phyloP scores from a whole-genome alignment of 306 rosid species.

The Citrullus amarus region DNA sequence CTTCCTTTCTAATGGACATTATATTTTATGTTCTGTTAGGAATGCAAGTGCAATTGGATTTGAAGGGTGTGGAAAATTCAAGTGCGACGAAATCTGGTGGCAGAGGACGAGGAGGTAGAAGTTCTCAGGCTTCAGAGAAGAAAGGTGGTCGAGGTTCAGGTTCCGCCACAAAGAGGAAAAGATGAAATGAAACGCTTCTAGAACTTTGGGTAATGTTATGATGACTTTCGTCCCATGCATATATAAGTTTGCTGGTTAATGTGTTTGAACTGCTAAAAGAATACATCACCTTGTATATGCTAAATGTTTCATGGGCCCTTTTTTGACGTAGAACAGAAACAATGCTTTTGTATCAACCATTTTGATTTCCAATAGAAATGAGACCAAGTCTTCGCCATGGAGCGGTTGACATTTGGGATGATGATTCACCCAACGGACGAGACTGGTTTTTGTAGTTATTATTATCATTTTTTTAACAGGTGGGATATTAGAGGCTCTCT shows the following conservation, averaged over 20 bases:
- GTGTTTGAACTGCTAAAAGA: not conserved
- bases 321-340: not conserved
- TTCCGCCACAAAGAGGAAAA: slow-evolving; percentile 62
- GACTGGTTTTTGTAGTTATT: not conserved
- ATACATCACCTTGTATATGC: not conserved
- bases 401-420: not conserved
- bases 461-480: not conserved
- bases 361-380: not conserved
- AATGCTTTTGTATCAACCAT: not conserved
- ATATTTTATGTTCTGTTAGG: slow-evolving; percentile 23
- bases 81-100: slow-evolving; percentile 55
- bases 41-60: slow-evolving; percentile 58
- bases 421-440: not conserved
- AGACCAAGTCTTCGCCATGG: not conserved
- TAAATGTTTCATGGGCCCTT: not conserved
- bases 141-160: slow-evolving; percentile 48
- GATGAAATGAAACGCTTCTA: slow-evolving; percentile 23
- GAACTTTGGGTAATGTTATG: not conserved
- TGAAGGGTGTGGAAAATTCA: slow-evolving; percentile 55
- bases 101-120: slow-evolving; percentile 45
- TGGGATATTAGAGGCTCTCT: not conserved
- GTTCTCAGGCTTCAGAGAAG: slow-evolving; percentile 35
- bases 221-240: not conserved
- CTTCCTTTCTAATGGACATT: not conserved
- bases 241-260: not conserved